These are phyloP conservation scores for Cordyceps tenuipes DNA, from an alignment of 2,329 filamentous ascomycete genomes.

Conservation along the genomic window DNA sequence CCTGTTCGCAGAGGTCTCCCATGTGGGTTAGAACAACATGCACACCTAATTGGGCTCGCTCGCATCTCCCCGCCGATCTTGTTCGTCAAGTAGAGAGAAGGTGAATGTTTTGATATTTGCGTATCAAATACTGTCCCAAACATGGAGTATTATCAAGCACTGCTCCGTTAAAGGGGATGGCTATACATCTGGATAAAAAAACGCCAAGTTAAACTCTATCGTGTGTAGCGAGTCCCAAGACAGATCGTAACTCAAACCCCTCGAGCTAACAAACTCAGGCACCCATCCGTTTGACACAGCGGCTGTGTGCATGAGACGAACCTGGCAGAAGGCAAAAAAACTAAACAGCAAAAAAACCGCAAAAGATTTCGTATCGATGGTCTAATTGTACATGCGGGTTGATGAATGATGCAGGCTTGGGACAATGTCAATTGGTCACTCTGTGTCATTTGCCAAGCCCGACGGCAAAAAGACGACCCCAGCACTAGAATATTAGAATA, in stretches of 20 bases:
- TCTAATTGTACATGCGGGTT: no score
- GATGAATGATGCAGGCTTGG: no score
- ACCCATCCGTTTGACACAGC: neutral
- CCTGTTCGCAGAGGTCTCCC: conserved; percentile 1
- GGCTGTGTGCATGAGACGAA: neutral
- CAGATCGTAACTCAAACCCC: neutral
- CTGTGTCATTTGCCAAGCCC: neutral
- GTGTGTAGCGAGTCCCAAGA: neutral
- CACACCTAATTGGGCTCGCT: neutral
- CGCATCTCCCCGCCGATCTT: neutral
- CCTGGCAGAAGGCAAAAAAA: neutral
- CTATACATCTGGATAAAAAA: neutral
- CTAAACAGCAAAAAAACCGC: neutral
- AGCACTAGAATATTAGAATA: no score
- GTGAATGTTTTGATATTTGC: neutral
- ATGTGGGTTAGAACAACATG: neutral
- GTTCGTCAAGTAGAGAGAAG: neutral
- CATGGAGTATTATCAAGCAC: neutral
- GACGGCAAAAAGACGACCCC: no score
- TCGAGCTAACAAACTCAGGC: neutral
- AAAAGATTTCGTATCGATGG: neutral
- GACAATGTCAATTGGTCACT: no score
- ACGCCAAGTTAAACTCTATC: neutral
- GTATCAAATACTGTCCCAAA: neutral
- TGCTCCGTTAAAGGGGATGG: neutral